Evolutionary conservation across 2,329 filamentous ascomycete species (phyloP), one percentile per base, ranked within the genome.

Genomic region (Colletotrichum gigasporum): DNA sequence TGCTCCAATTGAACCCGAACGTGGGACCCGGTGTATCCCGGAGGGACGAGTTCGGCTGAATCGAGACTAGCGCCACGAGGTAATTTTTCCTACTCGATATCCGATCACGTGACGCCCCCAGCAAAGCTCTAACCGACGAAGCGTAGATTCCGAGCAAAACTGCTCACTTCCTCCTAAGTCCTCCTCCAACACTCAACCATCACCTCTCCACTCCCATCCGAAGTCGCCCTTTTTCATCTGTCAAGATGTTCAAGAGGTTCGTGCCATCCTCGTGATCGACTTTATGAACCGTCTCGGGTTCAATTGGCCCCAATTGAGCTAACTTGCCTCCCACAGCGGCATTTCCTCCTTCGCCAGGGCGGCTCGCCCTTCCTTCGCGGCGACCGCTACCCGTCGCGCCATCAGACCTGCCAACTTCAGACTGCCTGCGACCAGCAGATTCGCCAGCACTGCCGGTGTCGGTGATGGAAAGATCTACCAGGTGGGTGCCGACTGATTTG

Each of bases 241-340:
- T 81, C 85, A 91, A 86, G 88, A 93, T 93, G 90, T 90, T 92
- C 85, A 91, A 91, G 90, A 92, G 90, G 90, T 93, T 82, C 82
- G 89, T 87, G 75, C 59, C 67, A 65, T 69, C 67, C 72, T 67
- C 64, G 70, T 67, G 54, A 77, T 67, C 35, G 47, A 70, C 54
- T 71, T 75, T 72, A 68, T 56, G 65, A 63, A 63, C 62, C 67
- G 67, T 69, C 68, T 67, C 24, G 68, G 67, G 64, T 61, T 67
- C 79, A 83, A 85, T 86, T 83, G 83, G 78, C 73, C 65, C 71
- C 78, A 82, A 85, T 83, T 83, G 80, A 82, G 76, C 81, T 84
- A 72, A 83, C 74, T 68, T 63, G 70, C 53, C 68, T 72, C 74
- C 71, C 73, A 76, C 78, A 90, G 88, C 87, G 86, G 87, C 82